Evolutionary conservation across 2,329 filamentous ascomycete species (phyloP).

Genomic region (Elsinoe batatas): DNA sequence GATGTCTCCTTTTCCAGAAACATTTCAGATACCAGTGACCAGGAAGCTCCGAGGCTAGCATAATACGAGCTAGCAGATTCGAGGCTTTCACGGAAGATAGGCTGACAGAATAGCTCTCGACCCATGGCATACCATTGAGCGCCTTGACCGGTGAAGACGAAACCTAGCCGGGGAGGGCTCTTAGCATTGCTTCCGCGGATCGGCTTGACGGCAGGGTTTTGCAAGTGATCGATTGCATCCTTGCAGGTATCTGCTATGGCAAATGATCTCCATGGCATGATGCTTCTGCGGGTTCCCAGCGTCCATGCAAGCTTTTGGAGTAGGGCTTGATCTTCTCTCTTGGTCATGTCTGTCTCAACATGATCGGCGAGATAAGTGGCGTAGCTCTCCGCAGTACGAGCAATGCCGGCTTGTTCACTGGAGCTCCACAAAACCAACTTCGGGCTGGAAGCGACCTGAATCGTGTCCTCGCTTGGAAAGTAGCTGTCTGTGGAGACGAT

Average conservation of each 20-base stretch:
- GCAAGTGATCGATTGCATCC: background rate
- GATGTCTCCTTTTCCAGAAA: conserved; percentile 11
- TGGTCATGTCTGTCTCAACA: background rate
- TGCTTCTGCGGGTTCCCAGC: background rate
- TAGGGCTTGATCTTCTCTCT: background rate
- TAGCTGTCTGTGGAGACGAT: too few species aligned
- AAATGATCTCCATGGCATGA: background rate
- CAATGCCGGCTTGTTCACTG: background rate
- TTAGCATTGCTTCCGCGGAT: conserved; percentile 9
- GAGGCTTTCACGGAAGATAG: conserved; percentile 18
- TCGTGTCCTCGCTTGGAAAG: background rate
- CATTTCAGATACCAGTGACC: conserved; percentile 29
- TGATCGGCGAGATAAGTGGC: background rate
- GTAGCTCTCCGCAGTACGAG: background rate
- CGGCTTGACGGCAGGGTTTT: conserved; percentile 9
- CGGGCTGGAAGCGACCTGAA: background rate
- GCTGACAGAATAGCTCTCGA: conserved; percentile 18
- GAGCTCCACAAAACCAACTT: background rate
- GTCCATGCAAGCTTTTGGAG: background rate
- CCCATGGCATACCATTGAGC: conserved; percentile 26
- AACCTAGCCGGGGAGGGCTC: conserved; percentile 10
- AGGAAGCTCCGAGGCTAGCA: conserved; percentile 16
- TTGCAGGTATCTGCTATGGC: background rate
- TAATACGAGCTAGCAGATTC: conserved; percentile 16
- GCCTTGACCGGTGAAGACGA: conserved; percentile 29